Evolutionary conservation across 1,284 basidiomycete genomes (phyloP), one percentile per base, ranked within the genome.

Genomic region (Lignosus rhinocerotis): DNA sequence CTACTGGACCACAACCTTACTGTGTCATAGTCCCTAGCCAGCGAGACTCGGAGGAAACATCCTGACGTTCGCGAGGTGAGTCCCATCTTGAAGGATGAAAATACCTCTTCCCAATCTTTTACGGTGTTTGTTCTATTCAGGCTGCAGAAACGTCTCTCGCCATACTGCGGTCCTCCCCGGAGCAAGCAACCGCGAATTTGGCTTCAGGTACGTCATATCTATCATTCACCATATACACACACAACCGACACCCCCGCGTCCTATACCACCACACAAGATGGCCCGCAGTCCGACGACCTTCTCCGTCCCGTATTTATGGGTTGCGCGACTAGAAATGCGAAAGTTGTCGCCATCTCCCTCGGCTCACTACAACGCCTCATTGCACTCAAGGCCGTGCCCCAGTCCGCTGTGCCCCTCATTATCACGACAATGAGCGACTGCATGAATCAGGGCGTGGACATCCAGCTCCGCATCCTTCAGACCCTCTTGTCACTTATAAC

Each of bases 401-500:
- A 88, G 73, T 85, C 84, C 0, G 85, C 87, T 0, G 87, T 96
- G 0, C 87, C 91, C 0, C 75, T 85, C 41, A 92, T 97, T 53
- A 83, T 97, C 61, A 83, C 75, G 43, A 95, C 90, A 0, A 88
- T 97, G 81, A 84, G 80, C 55, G 87, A 91, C 64, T 92, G 93
- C n/a, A 85, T 95, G 75, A 90, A 85, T 36, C 92, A 96, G 72
- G 95, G 94, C 3, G 94, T 97, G 36, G 95, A 98, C 70, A 96
- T 97, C 43, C 95, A 97, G 71, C 83, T 97, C 45, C 90, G 92
- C 57, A 92, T 96, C 41, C 78, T 97, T 0, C 95, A 98, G 73
- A 96, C 93, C 0, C 81, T 97, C 12, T 84, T 96, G 9, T 92
- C 91, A 0, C 84, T 97, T 21, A 85, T 97, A 58, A 96, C 93